Evolutionary conservation across 768 basidiomycete species (phyloP).

Genomic region (Jaapia argillacea): DNA sequence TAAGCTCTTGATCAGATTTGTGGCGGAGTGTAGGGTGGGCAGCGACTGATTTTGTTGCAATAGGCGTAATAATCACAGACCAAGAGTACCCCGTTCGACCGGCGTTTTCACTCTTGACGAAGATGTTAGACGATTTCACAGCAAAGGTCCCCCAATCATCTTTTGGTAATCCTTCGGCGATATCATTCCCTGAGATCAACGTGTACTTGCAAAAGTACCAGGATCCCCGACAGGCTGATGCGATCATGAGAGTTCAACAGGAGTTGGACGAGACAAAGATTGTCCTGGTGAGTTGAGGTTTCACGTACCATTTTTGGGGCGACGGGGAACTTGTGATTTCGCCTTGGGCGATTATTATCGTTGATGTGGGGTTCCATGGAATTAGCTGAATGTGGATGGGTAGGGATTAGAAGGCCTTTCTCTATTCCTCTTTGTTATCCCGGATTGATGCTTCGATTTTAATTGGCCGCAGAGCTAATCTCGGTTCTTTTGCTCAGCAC

Average conservation of each 20-base stretch:
- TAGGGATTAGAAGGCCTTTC: too few relatives aligned
- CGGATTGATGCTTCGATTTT: too few relatives aligned
- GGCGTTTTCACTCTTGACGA: conserved; percentile 90
- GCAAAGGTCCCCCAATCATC: conserved; percentile 66
- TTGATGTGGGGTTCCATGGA: too few relatives aligned
- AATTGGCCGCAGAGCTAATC: too few relatives aligned
- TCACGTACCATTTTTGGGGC: too few relatives aligned
- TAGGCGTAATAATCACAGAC: conserved; percentile 90
- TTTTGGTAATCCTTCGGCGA: conserved; percentile 53
- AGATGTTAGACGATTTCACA: conserved; percentile 87
- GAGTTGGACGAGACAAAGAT: conserved; percentile 99
- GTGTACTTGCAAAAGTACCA: conserved; percentile 88
- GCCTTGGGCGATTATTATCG: too few relatives aligned
- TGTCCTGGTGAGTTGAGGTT: conserved; percentile 57
- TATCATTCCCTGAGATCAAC: conserved; percentile 69
- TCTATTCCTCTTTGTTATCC: too few relatives aligned
- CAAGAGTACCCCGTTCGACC: conserved; percentile 95
- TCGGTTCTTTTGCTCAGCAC: conserved; percentile 46
- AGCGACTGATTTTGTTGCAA: background rate
- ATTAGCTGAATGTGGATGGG: too few relatives aligned
- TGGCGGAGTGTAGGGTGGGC: background rate
- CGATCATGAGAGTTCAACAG: conserved; percentile 96
- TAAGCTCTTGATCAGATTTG: conserved; percentile 28
- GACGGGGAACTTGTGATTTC: too few relatives aligned
- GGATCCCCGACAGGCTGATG: conserved; percentile 94